A percentile compares a stretch with the other conserved stretches of the same genome.
These are phyloP conservation scores for Boletus coffeatus DNA, from an alignment of 1,284 basidiomycete species.

Conservation along the genomic window DNA sequence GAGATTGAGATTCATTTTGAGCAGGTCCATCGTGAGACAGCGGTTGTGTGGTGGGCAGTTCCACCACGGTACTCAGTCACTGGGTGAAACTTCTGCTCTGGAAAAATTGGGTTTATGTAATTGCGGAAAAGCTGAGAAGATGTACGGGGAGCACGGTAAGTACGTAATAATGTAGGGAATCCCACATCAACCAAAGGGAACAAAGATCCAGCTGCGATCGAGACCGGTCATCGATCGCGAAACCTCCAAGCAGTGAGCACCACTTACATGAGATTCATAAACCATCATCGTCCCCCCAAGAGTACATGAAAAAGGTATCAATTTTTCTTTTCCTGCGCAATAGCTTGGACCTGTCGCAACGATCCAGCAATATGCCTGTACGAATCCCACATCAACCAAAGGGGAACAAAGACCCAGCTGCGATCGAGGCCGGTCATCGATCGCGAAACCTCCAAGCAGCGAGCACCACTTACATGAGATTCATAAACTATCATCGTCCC, in stretches of 20 bases:
- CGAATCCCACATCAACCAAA: conserved; percentile 72
- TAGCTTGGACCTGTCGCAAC: conserved; percentile 43
- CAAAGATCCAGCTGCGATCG: conserved; percentile 62
- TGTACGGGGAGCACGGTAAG: too few relatives aligned
- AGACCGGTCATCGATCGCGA: conserved; percentile 13
- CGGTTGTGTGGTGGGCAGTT: too few relatives aligned
- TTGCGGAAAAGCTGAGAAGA: too few relatives aligned
- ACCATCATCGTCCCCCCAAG: conserved; percentile 34
- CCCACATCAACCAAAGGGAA: conserved; percentile 68
- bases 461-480: conserved; percentile 53
- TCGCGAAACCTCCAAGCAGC: not conserved
- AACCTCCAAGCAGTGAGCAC: not conserved
- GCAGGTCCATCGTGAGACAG: too few relatives aligned
- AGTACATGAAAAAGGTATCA: not conserved
- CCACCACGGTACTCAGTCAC: too few relatives aligned
- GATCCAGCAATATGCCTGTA: conserved; percentile 61
- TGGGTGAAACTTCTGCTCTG: too few relatives aligned
- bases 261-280: conserved; percentile 74
- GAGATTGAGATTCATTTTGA: too few relatives aligned
- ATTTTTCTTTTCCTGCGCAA: conserved; percentile 36
- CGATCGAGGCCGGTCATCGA: conserved; percentile 14
- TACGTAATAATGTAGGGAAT: conserved; percentile 37
- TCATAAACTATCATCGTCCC: conserved; percentile 58
- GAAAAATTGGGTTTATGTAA: too few relatives aligned
- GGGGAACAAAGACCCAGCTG: conserved; percentile 75